Evolutionary conservation across 495 filamentous ascomycete genomes (phyloP).

Genomic region (Aspergillus saccharolyticus): DNA sequence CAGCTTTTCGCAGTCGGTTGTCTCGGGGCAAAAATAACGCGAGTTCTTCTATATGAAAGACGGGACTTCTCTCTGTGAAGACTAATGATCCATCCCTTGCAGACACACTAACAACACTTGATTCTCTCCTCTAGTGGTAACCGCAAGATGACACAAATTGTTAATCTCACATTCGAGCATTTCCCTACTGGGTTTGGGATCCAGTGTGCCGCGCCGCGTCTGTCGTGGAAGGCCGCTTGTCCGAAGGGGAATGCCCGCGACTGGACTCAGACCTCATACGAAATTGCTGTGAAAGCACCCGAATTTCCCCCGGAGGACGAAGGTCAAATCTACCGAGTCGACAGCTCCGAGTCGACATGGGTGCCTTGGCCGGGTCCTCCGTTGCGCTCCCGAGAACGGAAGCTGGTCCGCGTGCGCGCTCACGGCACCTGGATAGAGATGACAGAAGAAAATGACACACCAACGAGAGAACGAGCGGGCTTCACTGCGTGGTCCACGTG

Average conservation of each 20-base stretch:
- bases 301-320: background rate
- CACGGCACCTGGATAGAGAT: slow-evolving; percentile 14
- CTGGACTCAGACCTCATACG: background rate
- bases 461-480: background rate
- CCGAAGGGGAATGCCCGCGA: background rate
- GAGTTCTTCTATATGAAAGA: background rate
- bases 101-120: background rate
- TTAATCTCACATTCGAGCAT: background rate
- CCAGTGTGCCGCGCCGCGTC: background rate
- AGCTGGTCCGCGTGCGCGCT: slow-evolving; percentile 33
- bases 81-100: background rate
- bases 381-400: slow-evolving; percentile 37
- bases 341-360: slow-evolving; percentile 29
- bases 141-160: background rate
- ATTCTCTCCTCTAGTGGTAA: background rate
- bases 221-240: background rate
- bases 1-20: background rate
- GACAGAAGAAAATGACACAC: background rate
- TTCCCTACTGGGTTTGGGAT: background rate
- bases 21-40: background rate
- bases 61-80: background rate
- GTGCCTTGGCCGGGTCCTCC: slow-evolving; percentile 47
- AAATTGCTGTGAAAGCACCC: background rate
- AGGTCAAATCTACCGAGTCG: background rate
- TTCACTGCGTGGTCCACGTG: slow-evolving; percentile 33